Base-by-base conservation (phyloP, 495 filamentous ascomycete species). In the Margaritispora aquatica region DNA sequence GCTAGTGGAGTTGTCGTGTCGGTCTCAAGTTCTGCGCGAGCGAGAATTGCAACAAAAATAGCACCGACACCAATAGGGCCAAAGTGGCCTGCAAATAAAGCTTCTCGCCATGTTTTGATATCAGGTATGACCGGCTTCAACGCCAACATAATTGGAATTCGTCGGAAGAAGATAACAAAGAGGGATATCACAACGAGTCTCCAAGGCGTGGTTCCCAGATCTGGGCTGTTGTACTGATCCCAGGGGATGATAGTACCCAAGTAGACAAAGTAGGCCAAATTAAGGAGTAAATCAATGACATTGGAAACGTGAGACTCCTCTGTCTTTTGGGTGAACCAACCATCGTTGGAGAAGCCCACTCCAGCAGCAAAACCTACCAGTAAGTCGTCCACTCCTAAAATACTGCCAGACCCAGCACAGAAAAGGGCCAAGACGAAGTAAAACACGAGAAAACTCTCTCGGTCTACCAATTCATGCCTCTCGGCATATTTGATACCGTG, bases 281-380 rank as follows among this genome's bases (percentile, higher is more conserved):
- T 99, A 73, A 99, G 82, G 56, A 99, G 74, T 63, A 99, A 72
- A 78, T 99, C 95, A 69, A 99, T 97, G 72, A 99, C 95, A 83
- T 97, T 97, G 69, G 94, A 97, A 22, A 99, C 95, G 69, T 97
- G 93, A 1, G 95, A 90, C 66, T 99, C 95, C 68, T 99, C 95
- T 0, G 95, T 99, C 77, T 97, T 96, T 68, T 97, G 88, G 11
- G 88, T 89, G 68, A 97, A 99, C 95, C 95, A 99, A 55, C 95
- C 95, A 69, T 97, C 95, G 68, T 99, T 97, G 63, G 90, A 96
- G 77, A 99, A 99, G 23, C 94, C 95, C 23, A 97, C 93, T 56
- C 95, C 95, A 44, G 88, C 89, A 19, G 92, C 84, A 66, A 99
- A 99, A 38, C 95, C 95, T 41, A 99, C 90, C 24, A 99, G 81